Base-by-base conservation (phyloP, 257 asterid species). In the Coffea canephora region DNA sequence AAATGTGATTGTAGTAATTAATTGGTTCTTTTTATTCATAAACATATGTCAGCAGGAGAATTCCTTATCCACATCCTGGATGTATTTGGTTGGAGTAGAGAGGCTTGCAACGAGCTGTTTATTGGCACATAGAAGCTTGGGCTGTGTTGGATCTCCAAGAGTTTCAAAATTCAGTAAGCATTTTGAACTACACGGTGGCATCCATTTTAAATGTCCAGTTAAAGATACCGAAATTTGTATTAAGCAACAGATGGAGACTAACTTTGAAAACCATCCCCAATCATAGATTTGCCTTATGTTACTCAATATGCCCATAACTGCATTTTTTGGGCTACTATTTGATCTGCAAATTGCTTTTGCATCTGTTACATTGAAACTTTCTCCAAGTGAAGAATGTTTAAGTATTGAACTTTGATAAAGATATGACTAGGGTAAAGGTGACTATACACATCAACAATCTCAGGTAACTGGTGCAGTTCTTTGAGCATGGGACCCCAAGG, bases 81-180 rank as follows among this genome's bases (percentile, higher is more conserved):
- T 83, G 99, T 83, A 91, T 93, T 89, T 95, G 99, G 99, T 86
- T 95, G 91, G 97, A 95, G 91, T 97, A 95, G 84, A 89, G 96
- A 87, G 99, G 99, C 73, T 73, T 93, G 88, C 99, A 93, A 77
- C 91, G 93, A 88, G 96, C 98, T 13, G 83, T 95, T 19, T 95
- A 91, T 89, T 95, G 99, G 99, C 97, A 95, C 77, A 93, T 95
- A 79, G 34, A 31, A 31, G 34, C 34, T 31, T 31, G 34, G 34
- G 34, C 1, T 31, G 34, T 31, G 34, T 31, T 95, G 92, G 98
- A 95, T 91, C 99, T 93, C 87, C 94, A 90, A 83, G 98, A 95
- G 81, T 73, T 89, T 82, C 77, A 74, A 34, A 86, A 83, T 78
- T 89, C 95, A 52, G 98, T 95, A 87, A 82, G 96, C 83, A 73